A percentile compares a stretch with the other conserved stretches of the same genome.
Conservation (phyloP, 202 grass and related monocot genomes). For the Tripidium arundinaceum region DNA sequence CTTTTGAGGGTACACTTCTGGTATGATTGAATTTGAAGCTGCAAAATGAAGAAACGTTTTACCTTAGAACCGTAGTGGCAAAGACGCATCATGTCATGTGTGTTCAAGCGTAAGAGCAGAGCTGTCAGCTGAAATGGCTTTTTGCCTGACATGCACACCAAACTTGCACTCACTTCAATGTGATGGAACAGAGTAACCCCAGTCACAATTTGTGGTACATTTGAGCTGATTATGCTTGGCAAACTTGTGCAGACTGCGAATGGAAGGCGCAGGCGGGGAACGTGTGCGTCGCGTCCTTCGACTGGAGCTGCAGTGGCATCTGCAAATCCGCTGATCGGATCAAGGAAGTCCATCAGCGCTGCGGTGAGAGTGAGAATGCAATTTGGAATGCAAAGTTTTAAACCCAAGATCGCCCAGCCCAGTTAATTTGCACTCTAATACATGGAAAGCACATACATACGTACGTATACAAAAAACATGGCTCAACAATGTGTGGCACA, state of each 20-base stretch:
- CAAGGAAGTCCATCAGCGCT: slow-evolving; percentile 66
- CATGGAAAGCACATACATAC: neutral
- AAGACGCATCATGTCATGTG: neutral
- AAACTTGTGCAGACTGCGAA: slow-evolving; percentile 56
- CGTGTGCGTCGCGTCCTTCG: slow-evolving; percentile 65
- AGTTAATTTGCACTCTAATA: too few species aligned
- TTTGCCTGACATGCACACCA: neutral
- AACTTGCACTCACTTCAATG: neutral
- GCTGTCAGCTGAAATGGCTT: neutral
- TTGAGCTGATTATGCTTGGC: too few species aligned
- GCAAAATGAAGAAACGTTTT: slow-evolving; percentile 8
- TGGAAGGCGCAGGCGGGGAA: slow-evolving; percentile 81
- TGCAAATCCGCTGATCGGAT: slow-evolving; percentile 84
- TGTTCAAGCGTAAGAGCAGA: neutral
- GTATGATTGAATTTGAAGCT: slow-evolving; percentile 5
- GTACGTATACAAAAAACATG: slow-evolving; percentile 15
- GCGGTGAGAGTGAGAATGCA: slow-evolving; percentile 55
- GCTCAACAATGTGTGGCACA: slow-evolving; percentile 22
- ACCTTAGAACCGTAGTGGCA: neutral
- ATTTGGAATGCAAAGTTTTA: slow-evolving; percentile 59
- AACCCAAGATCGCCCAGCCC: neutral
- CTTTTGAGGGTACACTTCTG: neutral
- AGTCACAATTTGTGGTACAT: too few species aligned
- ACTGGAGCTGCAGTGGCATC: slow-evolving; percentile 87
- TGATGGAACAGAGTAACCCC: too few species aligned